These are phyloP conservation scores for Suillus placidus DNA, from an alignment of 768 basidiomycete genomes.

Conservation along the genomic window DNA sequence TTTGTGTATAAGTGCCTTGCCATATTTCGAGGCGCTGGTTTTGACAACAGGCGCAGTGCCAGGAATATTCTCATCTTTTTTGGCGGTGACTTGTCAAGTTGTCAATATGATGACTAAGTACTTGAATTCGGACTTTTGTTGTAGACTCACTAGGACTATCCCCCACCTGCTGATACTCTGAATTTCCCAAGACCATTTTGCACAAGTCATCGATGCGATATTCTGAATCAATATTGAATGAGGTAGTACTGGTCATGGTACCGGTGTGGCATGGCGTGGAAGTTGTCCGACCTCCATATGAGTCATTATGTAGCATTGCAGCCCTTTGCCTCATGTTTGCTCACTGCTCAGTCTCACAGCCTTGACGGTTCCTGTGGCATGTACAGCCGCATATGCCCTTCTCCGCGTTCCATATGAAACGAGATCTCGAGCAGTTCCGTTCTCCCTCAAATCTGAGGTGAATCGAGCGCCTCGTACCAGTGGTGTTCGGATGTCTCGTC, in stretches of 20 bases:
- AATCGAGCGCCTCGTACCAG: neutral
- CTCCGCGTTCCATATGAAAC: neutral
- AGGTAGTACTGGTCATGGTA: neutral
- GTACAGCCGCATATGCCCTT: neutral
- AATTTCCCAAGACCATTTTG: neutral
- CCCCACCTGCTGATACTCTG: neutral
- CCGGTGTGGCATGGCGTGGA: neutral
- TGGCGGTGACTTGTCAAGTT: neutral
- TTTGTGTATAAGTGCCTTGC: conserved; percentile 2
- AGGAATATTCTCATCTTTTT: neutral
- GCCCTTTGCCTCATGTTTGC: neutral
- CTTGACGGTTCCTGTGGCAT: neutral
- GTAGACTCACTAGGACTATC: neutral
- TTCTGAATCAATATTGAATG: neutral
- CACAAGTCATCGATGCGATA: neutral
- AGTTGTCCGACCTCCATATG: too few relatives aligned
- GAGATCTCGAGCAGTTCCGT: neutral
- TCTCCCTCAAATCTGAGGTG: neutral
- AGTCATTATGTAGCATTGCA: neutral
- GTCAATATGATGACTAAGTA: neutral
- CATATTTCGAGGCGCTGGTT: neutral
- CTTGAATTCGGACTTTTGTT: neutral
- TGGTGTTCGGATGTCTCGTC: neutral
- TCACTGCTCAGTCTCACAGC: neutral
- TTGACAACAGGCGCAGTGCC: neutral